These are phyloP conservation scores for Vanderwaltozyma tropicalis DNA, from an alignment of 805 yeast genomes.

Conservation along the genomic window DNA sequence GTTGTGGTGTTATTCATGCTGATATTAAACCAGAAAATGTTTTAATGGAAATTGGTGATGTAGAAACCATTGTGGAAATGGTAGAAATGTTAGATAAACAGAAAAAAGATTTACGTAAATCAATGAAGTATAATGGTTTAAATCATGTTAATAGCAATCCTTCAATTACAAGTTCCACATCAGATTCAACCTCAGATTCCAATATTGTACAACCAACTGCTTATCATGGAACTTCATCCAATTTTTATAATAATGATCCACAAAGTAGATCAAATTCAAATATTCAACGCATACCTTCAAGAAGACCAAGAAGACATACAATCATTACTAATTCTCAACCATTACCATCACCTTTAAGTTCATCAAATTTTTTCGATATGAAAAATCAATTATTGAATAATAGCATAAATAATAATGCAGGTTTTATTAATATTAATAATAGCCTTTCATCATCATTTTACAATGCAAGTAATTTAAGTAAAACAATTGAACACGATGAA, in stretches of 20 bases:
- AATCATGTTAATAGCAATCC: too few species aligned
- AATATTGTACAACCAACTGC: background rate
- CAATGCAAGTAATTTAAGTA: background rate
- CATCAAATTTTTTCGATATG: constrained; percentile 32
- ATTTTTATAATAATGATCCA: background rate
- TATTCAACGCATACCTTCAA: constrained; percentile 15
- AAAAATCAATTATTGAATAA: constrained; percentile 21
- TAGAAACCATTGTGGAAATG: constrained; percentile 61
- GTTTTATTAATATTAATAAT: constrained; percentile 4
- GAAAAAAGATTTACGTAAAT: constrained; percentile 33
- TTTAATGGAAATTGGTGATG: constrained; percentile 72
- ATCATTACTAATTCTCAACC: constrained; percentile 89
- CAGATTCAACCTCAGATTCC: too few species aligned
- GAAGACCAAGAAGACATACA: constrained; percentile 58
- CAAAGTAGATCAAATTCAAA: constrained; percentile 2
- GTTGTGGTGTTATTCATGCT: constrained; percentile 65
- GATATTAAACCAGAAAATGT: constrained; percentile 74
- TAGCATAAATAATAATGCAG: constrained; percentile 7
- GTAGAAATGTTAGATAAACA: constrained; percentile 52
- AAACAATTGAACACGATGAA: background rate
- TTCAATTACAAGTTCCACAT: too few species aligned
- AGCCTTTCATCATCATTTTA: constrained; percentile 2
- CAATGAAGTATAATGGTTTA: too few species aligned
- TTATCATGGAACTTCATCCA: background rate
- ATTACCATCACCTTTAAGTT: constrained; percentile 73